Evolutionary conservation across 1,139 yeast genomes (phyloP).

Genomic region (Meyerozyma smithsonii): DNA sequence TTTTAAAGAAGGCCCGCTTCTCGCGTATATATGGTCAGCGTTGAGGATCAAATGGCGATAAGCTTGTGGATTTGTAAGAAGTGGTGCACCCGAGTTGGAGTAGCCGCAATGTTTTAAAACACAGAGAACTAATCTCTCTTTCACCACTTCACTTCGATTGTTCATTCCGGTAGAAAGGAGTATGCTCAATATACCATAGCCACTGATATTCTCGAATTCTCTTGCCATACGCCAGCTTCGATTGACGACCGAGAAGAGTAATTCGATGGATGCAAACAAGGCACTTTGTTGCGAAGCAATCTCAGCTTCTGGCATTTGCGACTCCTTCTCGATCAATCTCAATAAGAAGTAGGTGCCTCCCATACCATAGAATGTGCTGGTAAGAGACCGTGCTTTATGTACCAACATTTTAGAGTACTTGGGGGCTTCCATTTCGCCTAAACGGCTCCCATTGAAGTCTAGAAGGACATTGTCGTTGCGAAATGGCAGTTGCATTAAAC

Average conservation of each 20-base stretch:
- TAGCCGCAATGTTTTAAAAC: background rate
- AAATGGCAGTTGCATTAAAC: background rate
- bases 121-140: background rate
- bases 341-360: conserved; percentile 36
- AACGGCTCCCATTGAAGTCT: conserved; percentile 7
- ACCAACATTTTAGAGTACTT: conserved; percentile 13
- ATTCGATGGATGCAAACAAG: background rate
- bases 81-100: background rate
- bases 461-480: background rate
- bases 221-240: conserved; percentile 36
- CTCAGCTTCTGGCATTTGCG: conserved; percentile 15
- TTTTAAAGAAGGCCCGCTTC: conserved; percentile 37
- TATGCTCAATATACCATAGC: conserved; percentile 34
- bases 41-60: conserved; percentile 2
- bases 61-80: background rate
- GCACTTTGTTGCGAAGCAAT: conserved; percentile 14
- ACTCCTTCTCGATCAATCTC: conserved; percentile 24
- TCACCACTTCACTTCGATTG: background rate
- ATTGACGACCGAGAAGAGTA: conserved; percentile 16
- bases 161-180: conserved; percentile 10
- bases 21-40: conserved; percentile 18
- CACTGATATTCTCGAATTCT: conserved; percentile 41
- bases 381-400: conserved; percentile 26
- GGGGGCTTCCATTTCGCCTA: conserved; percentile 15
- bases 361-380: conserved; percentile 28